Base-by-base conservation (phyloP, 2,329 filamentous ascomycete species). In the Beauveria sp. region DNA sequence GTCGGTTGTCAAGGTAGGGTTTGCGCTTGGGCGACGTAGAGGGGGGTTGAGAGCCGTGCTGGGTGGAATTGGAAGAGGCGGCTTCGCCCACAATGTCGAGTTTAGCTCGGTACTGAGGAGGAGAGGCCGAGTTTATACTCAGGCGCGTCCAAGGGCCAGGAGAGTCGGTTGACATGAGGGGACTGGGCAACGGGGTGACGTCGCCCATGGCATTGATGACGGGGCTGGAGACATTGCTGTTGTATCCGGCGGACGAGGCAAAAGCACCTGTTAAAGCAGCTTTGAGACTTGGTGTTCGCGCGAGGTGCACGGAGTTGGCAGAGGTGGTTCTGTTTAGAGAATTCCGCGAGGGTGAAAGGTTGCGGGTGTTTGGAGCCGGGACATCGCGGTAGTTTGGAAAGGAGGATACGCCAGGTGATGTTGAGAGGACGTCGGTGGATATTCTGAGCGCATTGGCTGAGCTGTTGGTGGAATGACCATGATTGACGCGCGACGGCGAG, bases 161-260 rank as follows among this genome's bases (percentile, higher is more conserved):
- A 1, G 87, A 89, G 67, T 87, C 85, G 65, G 78, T 78, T 5
- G 80, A 80, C 67, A 88, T 79, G 51, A 93, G 79, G 4, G 90
- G 90, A 24, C 90, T 93, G 3, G 90, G 90, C 40, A 95, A 76
- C 60, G 90, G 90, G 3, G 90, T 93, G 64, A 95, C 77, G 71
- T 91, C 88, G 64, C 86, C 86, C 85, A 92, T 88, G 51, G 89
- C 88, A 63, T 86, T 82, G 60, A 92, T 84, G 65, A 89, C 83
- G 3, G 89, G 89, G 61, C 89, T 92, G 7, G 88, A 84, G n/a
- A 88, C 79, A 34, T 81, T 77, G 3, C 88, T 91, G 67, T 83
- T 88, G 14, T 87, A 81, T 1, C 85, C 79, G 43, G 83, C 86
- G 18, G 73, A 70, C 30, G 77, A 72, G 47, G 81, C 78, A 40